phyloP scores from a whole-genome alignment of 2,329 filamentous ascomycete genomes.

The Botrytis byssoidea region DNA sequence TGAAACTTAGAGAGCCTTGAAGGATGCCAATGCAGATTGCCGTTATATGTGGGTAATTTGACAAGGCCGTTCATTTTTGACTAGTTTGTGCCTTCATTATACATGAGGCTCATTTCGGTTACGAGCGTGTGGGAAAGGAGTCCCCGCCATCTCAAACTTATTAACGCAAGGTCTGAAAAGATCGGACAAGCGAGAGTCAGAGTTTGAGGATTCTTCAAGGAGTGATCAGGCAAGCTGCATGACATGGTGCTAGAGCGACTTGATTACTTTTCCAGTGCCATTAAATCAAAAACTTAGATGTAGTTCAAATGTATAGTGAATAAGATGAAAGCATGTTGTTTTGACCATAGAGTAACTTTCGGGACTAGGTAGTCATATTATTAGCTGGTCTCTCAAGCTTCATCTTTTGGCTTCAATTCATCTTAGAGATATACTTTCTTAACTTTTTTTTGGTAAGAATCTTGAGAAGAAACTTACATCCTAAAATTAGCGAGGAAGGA shows the following conservation, averaged over 20 bases:
- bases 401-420: not conserved
- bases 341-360: not conserved
- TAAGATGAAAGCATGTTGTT: not conserved
- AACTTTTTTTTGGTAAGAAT: not conserved
- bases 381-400: not conserved
- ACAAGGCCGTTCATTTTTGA: no score
- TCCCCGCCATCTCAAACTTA: not conserved
- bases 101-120: not conserved
- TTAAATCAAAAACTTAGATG: not conserved
- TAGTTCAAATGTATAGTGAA: not conserved
- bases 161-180: not conserved
- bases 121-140: no score
- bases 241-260: not conserved
- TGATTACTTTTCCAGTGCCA: not conserved
- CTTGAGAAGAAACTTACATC: not conserved
- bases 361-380: not conserved
- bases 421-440: not conserved
- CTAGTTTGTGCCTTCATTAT: not conserved
- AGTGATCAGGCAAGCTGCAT: not conserved
- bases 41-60: no score
- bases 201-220: not conserved
- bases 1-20: not conserved
- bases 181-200: not conserved
- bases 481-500: not conserved
- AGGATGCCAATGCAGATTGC: not conserved